Conservation (phyloP, 2,329 filamentous ascomycete species). For the Aspergillus fijiensis region DNA sequence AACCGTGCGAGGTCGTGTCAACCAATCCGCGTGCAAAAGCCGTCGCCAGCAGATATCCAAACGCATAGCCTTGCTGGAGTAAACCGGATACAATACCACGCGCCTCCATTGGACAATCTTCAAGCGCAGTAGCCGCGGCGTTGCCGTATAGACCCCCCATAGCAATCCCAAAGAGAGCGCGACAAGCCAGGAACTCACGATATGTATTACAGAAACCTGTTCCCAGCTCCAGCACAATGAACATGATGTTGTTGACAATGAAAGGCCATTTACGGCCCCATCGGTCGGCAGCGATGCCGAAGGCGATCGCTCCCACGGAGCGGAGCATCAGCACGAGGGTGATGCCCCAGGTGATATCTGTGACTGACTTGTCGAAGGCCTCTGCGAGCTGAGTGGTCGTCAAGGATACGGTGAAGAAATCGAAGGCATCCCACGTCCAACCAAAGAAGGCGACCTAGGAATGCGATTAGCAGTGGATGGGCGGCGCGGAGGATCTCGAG, state of each 20-base stretch:
- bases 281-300: constrained; percentile 53
- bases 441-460: constrained; percentile 43
- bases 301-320: constrained; percentile 58
- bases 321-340: constrained; percentile 61
- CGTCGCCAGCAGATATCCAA: constrained; percentile 62
- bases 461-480: constrained; percentile 6
- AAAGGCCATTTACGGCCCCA: constrained; percentile 61
- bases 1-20: constrained; percentile 73
- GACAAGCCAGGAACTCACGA: constrained; percentile 57
- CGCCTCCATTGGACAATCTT: constrained; percentile 60
- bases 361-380: constrained; percentile 54
- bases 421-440: constrained; percentile 59
- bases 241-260: constrained; percentile 60
- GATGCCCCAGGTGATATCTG: constrained; percentile 61
- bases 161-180: constrained; percentile 62
- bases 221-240: constrained; percentile 60
- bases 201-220: constrained; percentile 62
- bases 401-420: constrained; percentile 63
- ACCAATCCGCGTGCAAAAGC: constrained; percentile 53
- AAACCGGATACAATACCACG: constrained; percentile 62
- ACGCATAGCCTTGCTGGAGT: constrained; percentile 64
- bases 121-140: constrained; percentile 61
- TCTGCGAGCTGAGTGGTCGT: constrained; percentile 55
- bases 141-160: constrained; percentile 66
- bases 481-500: neutral